Conservation (phyloP, 1,139 yeast genomes). For the Debaryomyces udenii region DNA sequence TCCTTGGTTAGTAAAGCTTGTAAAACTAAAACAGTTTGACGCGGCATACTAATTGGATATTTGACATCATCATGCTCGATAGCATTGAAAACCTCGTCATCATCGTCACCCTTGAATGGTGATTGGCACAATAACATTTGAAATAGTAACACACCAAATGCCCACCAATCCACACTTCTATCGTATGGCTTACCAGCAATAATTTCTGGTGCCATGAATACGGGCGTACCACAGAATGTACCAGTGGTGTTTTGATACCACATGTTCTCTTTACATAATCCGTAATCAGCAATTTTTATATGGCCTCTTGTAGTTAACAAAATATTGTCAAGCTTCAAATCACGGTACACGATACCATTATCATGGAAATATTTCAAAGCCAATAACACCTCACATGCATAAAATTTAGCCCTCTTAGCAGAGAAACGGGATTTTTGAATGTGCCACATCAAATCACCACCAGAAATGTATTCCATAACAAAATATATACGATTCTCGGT, state of each 20-base stretch:
- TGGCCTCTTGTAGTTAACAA: slow-evolving; percentile 90
- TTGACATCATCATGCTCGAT: slow-evolving; percentile 96
- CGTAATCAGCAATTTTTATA: slow-evolving; percentile 94
- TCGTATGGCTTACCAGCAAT: slow-evolving; percentile 90
- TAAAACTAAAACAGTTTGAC: slow-evolving; percentile 91
- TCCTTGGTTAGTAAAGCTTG: slow-evolving; percentile 91
- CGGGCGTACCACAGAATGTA: slow-evolving; percentile 99
- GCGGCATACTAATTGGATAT: slow-evolving; percentile 96
- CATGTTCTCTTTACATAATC: slow-evolving; percentile 96
- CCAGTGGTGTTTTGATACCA: slow-evolving; percentile 89
- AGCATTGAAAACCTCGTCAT: slow-evolving; percentile 98
- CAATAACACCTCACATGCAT: slow-evolving; percentile 92
- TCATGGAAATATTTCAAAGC: slow-evolving; percentile 94
- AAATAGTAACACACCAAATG: slow-evolving; percentile 92
- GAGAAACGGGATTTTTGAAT: slow-evolving; percentile 91
- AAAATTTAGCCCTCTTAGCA: slow-evolving; percentile 89
- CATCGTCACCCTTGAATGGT: slow-evolving; percentile 98
- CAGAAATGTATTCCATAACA: slow-evolving; percentile 97
- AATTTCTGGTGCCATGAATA: slow-evolving; percentile 98
- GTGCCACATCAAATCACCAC: slow-evolving; percentile 99
- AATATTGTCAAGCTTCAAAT: slow-evolving; percentile 87
- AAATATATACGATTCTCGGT: slow-evolving; percentile 96
- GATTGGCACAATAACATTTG: slow-evolving; percentile 97
- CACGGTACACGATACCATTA: slow-evolving; percentile 94
- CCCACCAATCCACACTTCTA: slow-evolving; percentile 99